A percentile compares a stretch with the other conserved stretches of the same genome.
These are phyloP conservation scores for Phaseolus coccineus DNA, from an alignment of 331 rosid species.

Conservation along the genomic window DNA sequence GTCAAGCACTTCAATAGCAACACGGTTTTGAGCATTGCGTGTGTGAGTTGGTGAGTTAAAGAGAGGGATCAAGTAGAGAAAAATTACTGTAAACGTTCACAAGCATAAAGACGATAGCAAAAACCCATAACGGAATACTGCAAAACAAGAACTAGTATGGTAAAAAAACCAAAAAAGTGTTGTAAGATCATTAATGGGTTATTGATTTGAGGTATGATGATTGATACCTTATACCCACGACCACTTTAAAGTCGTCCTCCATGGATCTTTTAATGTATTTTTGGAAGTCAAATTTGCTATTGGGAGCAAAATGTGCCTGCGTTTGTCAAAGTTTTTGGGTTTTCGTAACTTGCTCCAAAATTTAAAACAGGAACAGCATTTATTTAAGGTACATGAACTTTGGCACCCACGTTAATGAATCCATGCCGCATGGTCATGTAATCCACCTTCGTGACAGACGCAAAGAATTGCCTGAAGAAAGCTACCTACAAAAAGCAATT, in stretches of 20 bases:
- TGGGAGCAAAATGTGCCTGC: slow-evolving; percentile 76
- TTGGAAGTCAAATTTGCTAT: slow-evolving; percentile 71
- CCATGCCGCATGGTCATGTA: slow-evolving; percentile 76
- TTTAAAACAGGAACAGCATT: not conserved
- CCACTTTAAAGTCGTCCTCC: slow-evolving; percentile 83
- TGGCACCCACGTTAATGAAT: slow-evolving; percentile 63
- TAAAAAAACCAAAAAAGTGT: not conserved
- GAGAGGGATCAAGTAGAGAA: not conserved
- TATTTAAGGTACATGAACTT: not conserved
- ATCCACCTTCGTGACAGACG: slow-evolving; percentile 70
- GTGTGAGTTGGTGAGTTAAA: not conserved
- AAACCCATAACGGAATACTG: slow-evolving; percentile 68
- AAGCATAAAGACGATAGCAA: slow-evolving; percentile 65
- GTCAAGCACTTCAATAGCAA: not conserved
- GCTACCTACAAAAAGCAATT: slow-evolving; percentile 53
- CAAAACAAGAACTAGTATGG: slow-evolving; percentile 18
- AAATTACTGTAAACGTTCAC: slow-evolving; percentile 65
- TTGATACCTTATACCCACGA: slow-evolving; percentile 71
- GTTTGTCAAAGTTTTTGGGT: not conserved
- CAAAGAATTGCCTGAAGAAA: slow-evolving; percentile 69
- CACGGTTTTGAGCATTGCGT: not conserved
- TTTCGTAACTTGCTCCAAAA: not conserved
- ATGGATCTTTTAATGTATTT: slow-evolving; percentile 73
- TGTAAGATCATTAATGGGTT: not conserved
- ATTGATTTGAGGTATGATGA: not conserved